phyloP scores from a whole-genome alignment of 768 basidiomycete species.

The Trametes punicea region DNA sequence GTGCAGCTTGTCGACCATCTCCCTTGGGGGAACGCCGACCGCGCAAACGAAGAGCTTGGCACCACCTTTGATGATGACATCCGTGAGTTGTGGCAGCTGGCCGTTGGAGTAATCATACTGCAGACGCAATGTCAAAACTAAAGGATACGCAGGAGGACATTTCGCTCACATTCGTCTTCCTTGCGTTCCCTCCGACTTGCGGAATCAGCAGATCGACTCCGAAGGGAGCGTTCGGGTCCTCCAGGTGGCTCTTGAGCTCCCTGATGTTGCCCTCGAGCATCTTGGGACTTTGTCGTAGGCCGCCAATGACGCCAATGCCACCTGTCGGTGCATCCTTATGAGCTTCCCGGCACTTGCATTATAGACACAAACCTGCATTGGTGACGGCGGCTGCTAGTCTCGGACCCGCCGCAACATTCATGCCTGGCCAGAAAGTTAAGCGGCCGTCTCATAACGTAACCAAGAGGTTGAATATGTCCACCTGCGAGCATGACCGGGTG shows the following conservation, averaged over 20 bases:
- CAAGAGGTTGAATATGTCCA: conserved; percentile 16
- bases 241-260: conserved; percentile 70
- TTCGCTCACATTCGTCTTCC: conserved; percentile 68
- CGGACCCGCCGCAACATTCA: conserved; percentile 87
- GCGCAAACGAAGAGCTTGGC: conserved; percentile 81
- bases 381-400: conserved; percentile 86
- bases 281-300: conserved; percentile 68
- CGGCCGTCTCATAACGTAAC: neutral
- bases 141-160: neutral
- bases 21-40: conserved; percentile 80
- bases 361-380: conserved; percentile 72
- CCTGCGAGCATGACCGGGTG: conserved; percentile 87
- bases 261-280: conserved; percentile 64
- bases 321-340: conserved; percentile 29
- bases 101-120: conserved; percentile 76
- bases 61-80: conserved; percentile 72
- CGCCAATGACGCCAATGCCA: conserved; percentile 87
- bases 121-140: neutral
- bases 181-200: conserved; percentile 74
- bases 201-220: conserved; percentile 85
- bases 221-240: conserved; percentile 72
- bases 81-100: conserved; percentile 70
- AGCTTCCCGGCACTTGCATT: neutral
- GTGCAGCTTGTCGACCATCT: conserved; percentile 79
- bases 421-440: conserved; percentile 37